Evolutionary conservation across 2,329 filamentous ascomycete genomes (phyloP).

Genomic region (Penicillium expansum): DNA sequence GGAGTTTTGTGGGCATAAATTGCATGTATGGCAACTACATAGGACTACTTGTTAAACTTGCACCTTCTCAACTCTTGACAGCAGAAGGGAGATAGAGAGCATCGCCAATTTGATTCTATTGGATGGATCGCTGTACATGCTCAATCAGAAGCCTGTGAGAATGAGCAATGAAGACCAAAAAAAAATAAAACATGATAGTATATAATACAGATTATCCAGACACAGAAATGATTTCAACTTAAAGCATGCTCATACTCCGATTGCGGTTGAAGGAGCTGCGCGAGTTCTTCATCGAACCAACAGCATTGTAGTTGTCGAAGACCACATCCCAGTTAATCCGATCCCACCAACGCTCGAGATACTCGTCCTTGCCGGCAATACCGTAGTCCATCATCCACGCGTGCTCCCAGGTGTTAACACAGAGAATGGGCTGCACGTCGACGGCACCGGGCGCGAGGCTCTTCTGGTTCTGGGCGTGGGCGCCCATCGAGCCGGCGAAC

Average conservation of each 20-base stretch:
- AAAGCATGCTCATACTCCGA: slow-evolving; percentile 29
- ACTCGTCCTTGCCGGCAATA: slow-evolving; percentile 70
- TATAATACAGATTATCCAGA: slow-evolving; percentile 29
- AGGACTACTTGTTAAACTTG: neutral
- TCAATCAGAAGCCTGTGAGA: slow-evolving; percentile 7
- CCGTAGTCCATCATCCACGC: slow-evolving; percentile 84
- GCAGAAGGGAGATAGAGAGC: neutral
- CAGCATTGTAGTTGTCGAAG: slow-evolving; percentile 44
- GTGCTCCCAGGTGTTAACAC: slow-evolving; percentile 96
- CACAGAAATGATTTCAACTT: slow-evolving; percentile 16
- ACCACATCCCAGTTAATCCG: slow-evolving; percentile 82
- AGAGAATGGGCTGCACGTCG: slow-evolving; percentile 74
- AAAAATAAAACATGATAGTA: slow-evolving; percentile 23
- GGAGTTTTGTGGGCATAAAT: neutral
- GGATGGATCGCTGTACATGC: slow-evolving; percentile 21
- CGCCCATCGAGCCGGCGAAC: slow-evolving; percentile 37
- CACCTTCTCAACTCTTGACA: neutral
- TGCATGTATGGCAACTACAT: slow-evolving; percentile 1
- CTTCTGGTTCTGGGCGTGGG: slow-evolving; percentile 34
- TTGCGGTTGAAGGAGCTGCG: slow-evolving; percentile 21
- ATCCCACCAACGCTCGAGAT: slow-evolving; percentile 81
- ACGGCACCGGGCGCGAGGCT: slow-evolving; percentile 41
- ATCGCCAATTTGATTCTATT: slow-evolving; percentile 16
- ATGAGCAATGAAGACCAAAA: slow-evolving; percentile 4
- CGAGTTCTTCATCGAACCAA: slow-evolving; percentile 24